phyloP scores from a whole-genome alignment of 306 rosid genomes.

The Macrotyloma uniflorum region DNA sequence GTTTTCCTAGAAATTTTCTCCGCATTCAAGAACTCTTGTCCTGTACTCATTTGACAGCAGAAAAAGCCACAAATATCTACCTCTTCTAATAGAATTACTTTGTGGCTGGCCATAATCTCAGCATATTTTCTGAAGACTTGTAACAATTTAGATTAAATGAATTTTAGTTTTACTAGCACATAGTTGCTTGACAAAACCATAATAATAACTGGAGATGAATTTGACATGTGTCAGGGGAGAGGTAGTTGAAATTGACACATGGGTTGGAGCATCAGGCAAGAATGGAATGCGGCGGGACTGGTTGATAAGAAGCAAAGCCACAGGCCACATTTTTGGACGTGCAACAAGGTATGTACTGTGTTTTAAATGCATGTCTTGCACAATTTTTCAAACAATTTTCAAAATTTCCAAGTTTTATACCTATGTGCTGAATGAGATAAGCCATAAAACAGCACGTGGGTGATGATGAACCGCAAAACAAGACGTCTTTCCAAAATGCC shows the following conservation, averaged over 20 bases:
- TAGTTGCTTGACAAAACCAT: constrained; percentile 2
- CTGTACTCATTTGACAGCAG: constrained; percentile 17
- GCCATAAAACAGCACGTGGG: constrained; percentile 82
- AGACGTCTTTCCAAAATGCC: constrained; percentile 95
- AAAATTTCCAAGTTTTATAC: neutral
- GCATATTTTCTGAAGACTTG: neutral
- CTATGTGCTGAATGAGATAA: constrained; percentile 32
- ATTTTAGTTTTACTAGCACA: neutral
- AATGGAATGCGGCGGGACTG: constrained; percentile 94
- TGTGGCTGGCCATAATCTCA: neutral
- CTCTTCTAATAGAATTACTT: neutral
- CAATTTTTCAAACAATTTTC: neutral
- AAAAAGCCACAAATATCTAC: neutral
- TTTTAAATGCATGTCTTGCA: neutral
- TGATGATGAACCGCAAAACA: constrained; percentile 91
- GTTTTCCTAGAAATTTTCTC: constrained; percentile 38
- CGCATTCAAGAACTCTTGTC: constrained; percentile 23
- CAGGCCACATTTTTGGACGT: constrained; percentile 71
- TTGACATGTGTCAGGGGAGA: constrained; percentile 74
- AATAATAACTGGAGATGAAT: constrained; percentile 29
- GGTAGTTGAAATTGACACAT: constrained; percentile 85
- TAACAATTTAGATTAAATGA: neutral
- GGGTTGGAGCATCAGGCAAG: constrained; percentile 98
- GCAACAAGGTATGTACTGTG: constrained; percentile 67
- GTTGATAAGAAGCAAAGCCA: constrained; percentile 81